Base-by-base conservation (phyloP, 345 rosid genomes). In the Euphorbia pulcherrima region DNA sequence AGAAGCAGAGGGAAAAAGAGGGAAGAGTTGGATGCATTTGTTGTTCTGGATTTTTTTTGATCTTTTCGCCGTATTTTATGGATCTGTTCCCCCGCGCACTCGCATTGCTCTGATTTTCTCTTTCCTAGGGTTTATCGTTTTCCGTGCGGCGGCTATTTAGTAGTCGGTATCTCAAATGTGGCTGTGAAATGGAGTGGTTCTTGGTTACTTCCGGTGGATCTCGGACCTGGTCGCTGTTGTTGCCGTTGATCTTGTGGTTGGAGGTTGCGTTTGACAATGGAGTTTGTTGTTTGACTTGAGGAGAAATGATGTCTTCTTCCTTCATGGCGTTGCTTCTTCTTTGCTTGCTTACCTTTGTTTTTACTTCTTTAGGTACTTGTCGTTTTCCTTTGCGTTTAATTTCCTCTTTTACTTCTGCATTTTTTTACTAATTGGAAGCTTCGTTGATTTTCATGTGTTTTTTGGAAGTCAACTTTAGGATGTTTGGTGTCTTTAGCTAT, bases 1-100 rank as follows among this genome's bases (percentile, higher is more conserved):
- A 30, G 44, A 23, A 20, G 21, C 48, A 57, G 14, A 35, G 11
- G 2, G 18, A 59, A 30, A 2, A 12, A 44, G 50, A 62, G 3
- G 3, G 5, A 62, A 61, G 24, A 61, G 47, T 27, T 17, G 66
- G 12, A 51, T 44, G 20, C 54, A 8, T 39, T 1, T 35, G 4
- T 33, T 7, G 8, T 16, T 20, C 28, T 24, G 12, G 21, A 28
- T 39, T 51, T 59, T n/a, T 67, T 47, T 73, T 64, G 82, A 72
- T 82, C 72, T 67, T 73, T 11, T 59, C n/a, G n/a, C 84, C 90
- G 90, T 87, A 71, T 84, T 86, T 82, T 73, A 69, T 81, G 88
- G 91, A 90, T 90, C 96, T 87, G 77, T 74, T 14, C 6, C 67
- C 62, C 68, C 47, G 55, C 70, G 24, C 57, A 62, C 60, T 63